Evolutionary conservation across 2,329 filamentous ascomycete genomes (phyloP).

Genomic region (Paraphaeosphaeria minitans): DNA sequence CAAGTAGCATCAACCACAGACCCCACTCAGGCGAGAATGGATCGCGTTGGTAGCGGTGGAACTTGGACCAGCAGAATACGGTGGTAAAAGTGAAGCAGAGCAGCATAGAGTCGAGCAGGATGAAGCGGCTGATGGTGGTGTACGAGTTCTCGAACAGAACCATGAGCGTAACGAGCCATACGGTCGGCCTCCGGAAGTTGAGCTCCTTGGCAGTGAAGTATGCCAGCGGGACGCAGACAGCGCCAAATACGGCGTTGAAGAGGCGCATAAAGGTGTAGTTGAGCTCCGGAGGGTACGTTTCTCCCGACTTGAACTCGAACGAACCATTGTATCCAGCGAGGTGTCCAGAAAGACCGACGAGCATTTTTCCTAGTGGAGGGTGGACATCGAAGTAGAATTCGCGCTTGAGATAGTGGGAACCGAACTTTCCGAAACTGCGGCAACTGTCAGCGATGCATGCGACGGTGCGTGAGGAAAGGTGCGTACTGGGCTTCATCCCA

Average conservation of each 20-base stretch:
- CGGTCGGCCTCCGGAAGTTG: slow-evolving; percentile 80
- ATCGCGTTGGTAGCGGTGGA: slow-evolving; percentile 84
- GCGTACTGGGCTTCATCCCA: slow-evolving; percentile 78
- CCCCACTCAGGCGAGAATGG: slow-evolving; percentile 94
- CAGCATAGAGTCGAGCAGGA: slow-evolving; percentile 97
- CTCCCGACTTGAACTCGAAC: slow-evolving; percentile 99
- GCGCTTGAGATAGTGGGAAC: slow-evolving; percentile 97
- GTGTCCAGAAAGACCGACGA: slow-evolving; percentile 94
- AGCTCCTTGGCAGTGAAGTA: slow-evolving; percentile 95
- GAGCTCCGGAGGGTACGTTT: slow-evolving; percentile 89
- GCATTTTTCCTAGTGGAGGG: slow-evolving; percentile 96
- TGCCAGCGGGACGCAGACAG: slow-evolving; percentile 87
- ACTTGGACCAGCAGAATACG: slow-evolving; percentile 95
- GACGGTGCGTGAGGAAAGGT: slow-evolving; percentile 8
- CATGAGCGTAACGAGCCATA: slow-evolving; percentile 96
- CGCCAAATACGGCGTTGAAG: slow-evolving; percentile 95
- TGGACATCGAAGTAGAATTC: slow-evolving; percentile 99
- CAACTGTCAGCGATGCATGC: slow-evolving; percentile 26
- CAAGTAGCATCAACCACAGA: slow-evolving; percentile 90
- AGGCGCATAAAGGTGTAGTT: slow-evolving; percentile 98
- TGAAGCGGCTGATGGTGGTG: slow-evolving; percentile 97
- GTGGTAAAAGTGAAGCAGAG: slow-evolving; percentile 98
- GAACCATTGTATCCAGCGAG: slow-evolving; percentile 98
- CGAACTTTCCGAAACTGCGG: slow-evolving; percentile 89
- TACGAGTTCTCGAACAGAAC: slow-evolving; percentile 99